These are phyloP conservation scores for Paracamarosporium sp. DNA, from an alignment of 2,329 filamentous ascomycete genomes.

Conservation along the genomic window DNA sequence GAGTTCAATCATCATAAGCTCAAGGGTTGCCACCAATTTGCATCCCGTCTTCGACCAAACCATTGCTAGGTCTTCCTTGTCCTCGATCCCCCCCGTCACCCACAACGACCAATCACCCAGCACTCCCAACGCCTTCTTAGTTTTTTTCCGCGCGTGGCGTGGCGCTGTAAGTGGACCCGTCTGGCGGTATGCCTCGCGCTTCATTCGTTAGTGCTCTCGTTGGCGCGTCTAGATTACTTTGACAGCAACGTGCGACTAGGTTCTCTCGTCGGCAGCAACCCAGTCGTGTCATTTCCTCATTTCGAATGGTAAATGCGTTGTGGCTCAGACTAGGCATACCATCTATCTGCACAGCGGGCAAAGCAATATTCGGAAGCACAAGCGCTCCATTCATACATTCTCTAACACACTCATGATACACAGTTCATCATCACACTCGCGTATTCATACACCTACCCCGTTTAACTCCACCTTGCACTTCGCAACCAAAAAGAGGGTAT, in stretches of 20 bases:
- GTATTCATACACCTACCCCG: neutral
- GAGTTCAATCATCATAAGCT: neutral
- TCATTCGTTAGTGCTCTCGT: neutral
- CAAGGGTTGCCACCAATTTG: neutral
- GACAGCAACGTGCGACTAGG: too few relatives aligned
- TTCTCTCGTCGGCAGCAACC: neutral
- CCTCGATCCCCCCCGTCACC: neutral
- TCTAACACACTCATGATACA: neutral
- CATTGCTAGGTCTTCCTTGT: neutral
- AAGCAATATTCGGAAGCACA: neutral
- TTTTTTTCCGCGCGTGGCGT: neutral
- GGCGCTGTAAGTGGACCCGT: neutral
- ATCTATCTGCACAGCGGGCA: too few relatives aligned
- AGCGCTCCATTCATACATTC: neutral
- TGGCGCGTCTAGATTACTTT: neutral
- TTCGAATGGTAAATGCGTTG: too few relatives aligned
- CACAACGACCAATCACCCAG: neutral
- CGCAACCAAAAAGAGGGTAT: too few relatives aligned
- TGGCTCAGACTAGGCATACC: too few relatives aligned
- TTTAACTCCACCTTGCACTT: neutral
- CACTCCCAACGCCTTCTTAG: neutral
- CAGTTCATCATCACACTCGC: neutral
- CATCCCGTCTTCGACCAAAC: neutral
- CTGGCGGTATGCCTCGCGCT: neutral
- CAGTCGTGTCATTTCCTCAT: neutral